Conservation (phyloP, 805 yeast genomes). For the Candida pseudoglaebosa region DNA sequence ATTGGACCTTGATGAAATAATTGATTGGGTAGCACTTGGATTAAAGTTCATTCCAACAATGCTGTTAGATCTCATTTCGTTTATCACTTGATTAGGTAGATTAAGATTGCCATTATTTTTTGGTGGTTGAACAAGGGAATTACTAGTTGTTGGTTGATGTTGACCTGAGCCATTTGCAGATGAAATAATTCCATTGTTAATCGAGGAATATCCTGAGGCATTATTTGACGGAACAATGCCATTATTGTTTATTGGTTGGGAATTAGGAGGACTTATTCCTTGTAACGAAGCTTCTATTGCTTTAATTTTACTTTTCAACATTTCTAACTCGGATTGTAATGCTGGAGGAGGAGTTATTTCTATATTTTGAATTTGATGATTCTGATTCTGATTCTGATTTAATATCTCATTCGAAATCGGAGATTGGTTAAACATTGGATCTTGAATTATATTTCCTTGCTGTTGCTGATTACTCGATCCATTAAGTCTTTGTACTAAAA, state of each 20-base stretch:
- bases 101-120: not conserved
- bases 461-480: conserved; percentile 5
- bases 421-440: not conserved
- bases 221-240: no score
- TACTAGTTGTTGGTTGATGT: not conserved
- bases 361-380: not conserved
- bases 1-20: not conserved
- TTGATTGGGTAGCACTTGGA: not conserved
- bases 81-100: not conserved
- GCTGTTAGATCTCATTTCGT: not conserved
- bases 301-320: conserved; percentile 36
- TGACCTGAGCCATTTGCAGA: no score
- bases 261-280: not conserved
- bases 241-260: not conserved
- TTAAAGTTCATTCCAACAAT: not conserved
- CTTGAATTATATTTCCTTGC: not conserved
- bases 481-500: conserved; percentile 6
- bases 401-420: conserved; percentile 1
- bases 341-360: not conserved
- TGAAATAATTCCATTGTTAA: not conserved
- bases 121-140: not conserved
- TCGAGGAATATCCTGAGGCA: no score
- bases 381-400: not conserved
- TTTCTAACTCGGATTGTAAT: conserved; percentile 23
- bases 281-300: conserved; percentile 36